phyloP scores from a whole-genome alignment of 768 basidiomycete genomes.

The Xerocomellus chrysenteron region DNA sequence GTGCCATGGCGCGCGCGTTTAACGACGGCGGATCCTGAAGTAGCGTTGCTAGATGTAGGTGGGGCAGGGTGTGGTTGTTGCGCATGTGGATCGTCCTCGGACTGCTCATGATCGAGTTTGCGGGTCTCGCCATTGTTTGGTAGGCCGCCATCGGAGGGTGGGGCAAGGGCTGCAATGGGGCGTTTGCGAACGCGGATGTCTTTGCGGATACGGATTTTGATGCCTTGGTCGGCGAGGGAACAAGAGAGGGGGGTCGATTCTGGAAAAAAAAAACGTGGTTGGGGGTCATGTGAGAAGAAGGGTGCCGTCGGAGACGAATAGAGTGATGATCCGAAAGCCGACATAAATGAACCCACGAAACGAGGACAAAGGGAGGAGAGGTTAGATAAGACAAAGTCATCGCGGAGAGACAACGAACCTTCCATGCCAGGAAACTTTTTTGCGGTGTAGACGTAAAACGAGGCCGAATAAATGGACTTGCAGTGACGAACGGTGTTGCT shows the following conservation, averaged over 20 bases:
- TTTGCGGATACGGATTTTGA: conserved; percentile 92
- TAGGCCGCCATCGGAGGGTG: conserved; percentile 16
- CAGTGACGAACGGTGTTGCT: conserved; percentile 88
- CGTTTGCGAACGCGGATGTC: conserved; percentile 84
- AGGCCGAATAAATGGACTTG: conserved; percentile 82
- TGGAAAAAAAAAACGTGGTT: conserved; percentile 26
- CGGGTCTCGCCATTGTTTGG: conserved; percentile 12
- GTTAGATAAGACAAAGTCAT: conserved; percentile 24
- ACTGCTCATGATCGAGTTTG: conserved; percentile 29
- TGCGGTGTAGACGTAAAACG: conserved; percentile 93
- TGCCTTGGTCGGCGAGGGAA: conserved; percentile 91
- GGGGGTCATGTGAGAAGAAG: conserved; percentile 4
- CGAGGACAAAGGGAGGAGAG: conserved; percentile 8
- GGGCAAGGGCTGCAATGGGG: conserved; percentile 41
- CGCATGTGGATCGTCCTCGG: conserved; percentile 20
- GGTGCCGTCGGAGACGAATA: conserved; percentile 9
- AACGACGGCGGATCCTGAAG: conserved; percentile 2
- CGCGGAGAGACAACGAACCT: conserved; percentile 46
- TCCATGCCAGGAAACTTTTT: conserved; percentile 98
- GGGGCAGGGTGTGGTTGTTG: conserved; percentile 10
- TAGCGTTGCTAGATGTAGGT: background rate
- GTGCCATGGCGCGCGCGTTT: conserved; percentile 34
- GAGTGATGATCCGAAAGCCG: conserved; percentile 20
- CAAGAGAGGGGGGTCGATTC: conserved; percentile 89
- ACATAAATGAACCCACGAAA: conserved; percentile 13